Conservation (phyloP, 345 rosid genomes). For the Brassica napus region DNA sequence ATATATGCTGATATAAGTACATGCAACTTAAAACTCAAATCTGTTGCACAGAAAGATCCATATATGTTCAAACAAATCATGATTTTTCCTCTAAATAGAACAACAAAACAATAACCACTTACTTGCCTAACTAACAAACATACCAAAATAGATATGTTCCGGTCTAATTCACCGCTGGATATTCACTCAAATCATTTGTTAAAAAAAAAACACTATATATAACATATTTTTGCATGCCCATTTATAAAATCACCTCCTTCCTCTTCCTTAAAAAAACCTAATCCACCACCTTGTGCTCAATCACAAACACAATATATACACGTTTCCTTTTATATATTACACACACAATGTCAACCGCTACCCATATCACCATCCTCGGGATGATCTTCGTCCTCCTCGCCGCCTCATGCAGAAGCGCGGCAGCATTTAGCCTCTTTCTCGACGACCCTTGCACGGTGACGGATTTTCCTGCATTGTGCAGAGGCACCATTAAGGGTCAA, state of each 20-base stretch:
- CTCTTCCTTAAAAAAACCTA: slow-evolving; percentile 16
- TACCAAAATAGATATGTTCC: slow-evolving; percentile 33
- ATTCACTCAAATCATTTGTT: neutral
- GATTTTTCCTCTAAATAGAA: slow-evolving; percentile 16
- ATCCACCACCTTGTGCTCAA: slow-evolving; percentile 12
- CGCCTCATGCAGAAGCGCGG: slow-evolving; percentile 3
- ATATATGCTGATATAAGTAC: neutral
- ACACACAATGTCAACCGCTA: slow-evolving; percentile 23
- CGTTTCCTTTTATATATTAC: neutral
- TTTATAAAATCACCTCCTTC: slow-evolving; percentile 21
- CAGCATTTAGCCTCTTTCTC: neutral
- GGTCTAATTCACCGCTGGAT: slow-evolving; percentile 26
- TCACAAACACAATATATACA: slow-evolving; percentile 30
- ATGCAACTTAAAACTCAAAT: neutral
- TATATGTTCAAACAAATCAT: neutral
- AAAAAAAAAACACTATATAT: neutral
- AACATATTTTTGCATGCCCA: slow-evolving; percentile 6
- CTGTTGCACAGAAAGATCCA: neutral
- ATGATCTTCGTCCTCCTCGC: slow-evolving; percentile 23
- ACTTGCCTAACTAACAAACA: slow-evolving; percentile 22
- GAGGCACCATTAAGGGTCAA: slow-evolving; percentile 28
- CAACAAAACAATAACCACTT: neutral
- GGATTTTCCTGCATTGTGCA: slow-evolving; percentile 30
- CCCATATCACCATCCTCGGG: neutral
- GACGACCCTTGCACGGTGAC: slow-evolving; percentile 28